These are phyloP conservation scores for Clitocybe nebularis DNA, from an alignment of 1,284 basidiomycete genomes.

Conservation along the genomic window DNA sequence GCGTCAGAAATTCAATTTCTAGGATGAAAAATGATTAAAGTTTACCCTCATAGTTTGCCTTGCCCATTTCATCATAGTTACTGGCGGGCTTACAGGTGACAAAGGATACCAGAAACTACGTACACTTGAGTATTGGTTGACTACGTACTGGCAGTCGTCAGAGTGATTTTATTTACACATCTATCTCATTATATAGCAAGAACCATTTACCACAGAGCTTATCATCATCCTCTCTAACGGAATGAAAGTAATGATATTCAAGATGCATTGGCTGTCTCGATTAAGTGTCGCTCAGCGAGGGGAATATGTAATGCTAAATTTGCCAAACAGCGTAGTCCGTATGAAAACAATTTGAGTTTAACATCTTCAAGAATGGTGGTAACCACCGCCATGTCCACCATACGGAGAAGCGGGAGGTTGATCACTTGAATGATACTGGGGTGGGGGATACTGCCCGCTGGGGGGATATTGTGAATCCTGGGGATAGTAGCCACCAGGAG, in stretches of 20 bases:
- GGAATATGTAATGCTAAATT: slow-evolving; percentile 4
- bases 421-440: slow-evolving; percentile 1
- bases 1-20: slow-evolving; percentile 10
- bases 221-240: not conserved
- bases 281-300: slow-evolving; percentile 4
- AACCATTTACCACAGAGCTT: not conserved
- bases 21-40: not conserved
- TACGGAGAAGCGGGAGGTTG: not conserved
- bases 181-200: not conserved
- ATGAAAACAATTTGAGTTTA: not conserved
- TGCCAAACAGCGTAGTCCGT: not conserved
- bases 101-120: slow-evolving; percentile 44
- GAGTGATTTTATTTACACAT: slow-evolving; percentile 1
- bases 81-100: slow-evolving; percentile 47
- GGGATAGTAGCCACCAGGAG: slow-evolving; percentile 7
- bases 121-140: slow-evolving; percentile 38
- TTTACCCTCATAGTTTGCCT: slow-evolving; percentile 32
- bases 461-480: slow-evolving; percentile 8
- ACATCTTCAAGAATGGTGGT: not conserved
- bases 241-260: not conserved
- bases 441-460: slow-evolving; percentile 8
- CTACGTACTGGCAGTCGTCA: slow-evolving; percentile 10
- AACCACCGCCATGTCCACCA: not conserved
- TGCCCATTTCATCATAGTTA: slow-evolving; percentile 46
- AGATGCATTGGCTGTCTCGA: not conserved